These are phyloP conservation scores for Mercurialis annua DNA, from an alignment of 345 rosid species.

Conservation along the genomic window DNA sequence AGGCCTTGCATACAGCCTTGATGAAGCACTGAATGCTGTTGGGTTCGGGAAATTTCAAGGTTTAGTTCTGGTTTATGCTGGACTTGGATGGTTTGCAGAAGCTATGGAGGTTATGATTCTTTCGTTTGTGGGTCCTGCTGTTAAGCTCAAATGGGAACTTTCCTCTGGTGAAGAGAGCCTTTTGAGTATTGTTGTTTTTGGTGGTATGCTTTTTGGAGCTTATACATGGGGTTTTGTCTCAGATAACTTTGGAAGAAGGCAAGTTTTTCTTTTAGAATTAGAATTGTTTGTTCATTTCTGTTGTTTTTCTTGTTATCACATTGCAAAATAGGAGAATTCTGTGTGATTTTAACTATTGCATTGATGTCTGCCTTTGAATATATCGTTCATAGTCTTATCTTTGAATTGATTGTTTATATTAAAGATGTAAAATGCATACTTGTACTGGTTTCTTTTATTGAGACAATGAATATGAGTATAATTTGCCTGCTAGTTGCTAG, in stretches of 20 bases:
- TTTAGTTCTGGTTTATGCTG: constrained; percentile 41
- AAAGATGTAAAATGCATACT: too few relatives aligned
- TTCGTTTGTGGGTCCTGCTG: constrained; percentile 45
- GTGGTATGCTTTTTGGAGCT: constrained; percentile 48
- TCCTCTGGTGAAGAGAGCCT: constrained; percentile 37
- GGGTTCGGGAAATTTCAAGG: constrained; percentile 43
- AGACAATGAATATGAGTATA: too few relatives aligned
- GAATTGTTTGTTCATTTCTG: not conserved
- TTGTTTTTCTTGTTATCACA: not conserved
- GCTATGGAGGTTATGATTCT: constrained; percentile 55
- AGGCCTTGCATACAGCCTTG: constrained; percentile 29
- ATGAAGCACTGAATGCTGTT: constrained; percentile 34
- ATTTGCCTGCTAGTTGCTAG: too few relatives aligned
- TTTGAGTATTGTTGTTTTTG: constrained; percentile 37
- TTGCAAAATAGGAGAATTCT: not conserved
- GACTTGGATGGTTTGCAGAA: constrained; percentile 45
- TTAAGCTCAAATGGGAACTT: constrained; percentile 41
- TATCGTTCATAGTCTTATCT: not conserved
- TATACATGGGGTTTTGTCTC: constrained; percentile 44
- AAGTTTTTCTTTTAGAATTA: not conserved
- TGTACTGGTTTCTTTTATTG: too few relatives aligned
- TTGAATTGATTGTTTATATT: too few relatives aligned
- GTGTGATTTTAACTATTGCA: not conserved
- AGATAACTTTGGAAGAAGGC: constrained; percentile 44
- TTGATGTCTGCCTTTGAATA: not conserved